Evolutionary conservation across 2,329 filamentous ascomycete species (phyloP), one percentile per base, ranked within the genome.

Genomic region (Nemania sp.): DNA sequence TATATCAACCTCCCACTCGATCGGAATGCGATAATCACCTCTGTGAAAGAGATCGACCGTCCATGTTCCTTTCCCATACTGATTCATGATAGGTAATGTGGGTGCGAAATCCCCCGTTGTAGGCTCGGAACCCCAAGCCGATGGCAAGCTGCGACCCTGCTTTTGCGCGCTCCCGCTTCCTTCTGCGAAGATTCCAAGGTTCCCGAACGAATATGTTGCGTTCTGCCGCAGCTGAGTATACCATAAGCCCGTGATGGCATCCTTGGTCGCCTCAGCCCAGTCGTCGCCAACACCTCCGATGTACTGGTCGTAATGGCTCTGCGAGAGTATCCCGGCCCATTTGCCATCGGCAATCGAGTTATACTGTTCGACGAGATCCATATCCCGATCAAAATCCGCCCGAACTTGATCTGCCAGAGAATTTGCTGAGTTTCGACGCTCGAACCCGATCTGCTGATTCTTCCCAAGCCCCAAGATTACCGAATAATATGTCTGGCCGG

Each of bases 241-340:
- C 9, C 75, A 77, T 5, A 80, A 68, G 1, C 84, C 82, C 1
- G 73, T 67, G 8, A 77, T 73, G 66, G 83, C 78, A 56, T 81
- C 84, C 1, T 79, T 73, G 0, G 84, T 75, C 1, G 80, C 78
- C 2, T 82, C 81, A 3, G 83, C 76, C 46, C 78, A 80, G 41
- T 85, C 82, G 23, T 81, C 75, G 71, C 80, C 81, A 3, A 79
- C 80, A 56, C 85, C 79, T 69, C 83, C 80, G 77, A 76, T 67
- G 52, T 68, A 68, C 43, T 59, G 63, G 51, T 67, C 69, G 31
- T 74, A 74, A 57, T 77, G 75, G 0, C 73, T 67, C 57, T 77
- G 80, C 33, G 77, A 72, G 61, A 83, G 70, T 52, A 84, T 80
- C 58, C 81, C 72, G 57, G 77, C 77, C 81, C 81, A 83, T 61